Conservation (phyloP, 345 rosid species). For the Eucalyptus paniculata region DNA sequence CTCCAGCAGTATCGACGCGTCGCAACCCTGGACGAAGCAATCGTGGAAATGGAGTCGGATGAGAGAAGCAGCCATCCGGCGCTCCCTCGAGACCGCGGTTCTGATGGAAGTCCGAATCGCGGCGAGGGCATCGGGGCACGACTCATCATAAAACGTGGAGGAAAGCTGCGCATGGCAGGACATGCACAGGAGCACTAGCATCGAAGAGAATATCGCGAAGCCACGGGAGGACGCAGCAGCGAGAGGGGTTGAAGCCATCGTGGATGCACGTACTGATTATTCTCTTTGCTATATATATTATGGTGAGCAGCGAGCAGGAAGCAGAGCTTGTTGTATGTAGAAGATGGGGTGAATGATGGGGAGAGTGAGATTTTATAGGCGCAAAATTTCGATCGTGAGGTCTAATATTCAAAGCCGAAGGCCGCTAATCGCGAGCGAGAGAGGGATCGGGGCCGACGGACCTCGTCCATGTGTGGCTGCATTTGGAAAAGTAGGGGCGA, state of each 20-base stretch:
- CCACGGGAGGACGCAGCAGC: background rate
- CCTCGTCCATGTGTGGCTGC: too few relatives aligned
- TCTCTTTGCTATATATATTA: background rate
- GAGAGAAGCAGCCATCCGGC: slow-evolving; percentile 52
- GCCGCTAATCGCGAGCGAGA: too few relatives aligned
- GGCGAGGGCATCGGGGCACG: slow-evolving; percentile 30
- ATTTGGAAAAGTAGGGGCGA: too few relatives aligned
- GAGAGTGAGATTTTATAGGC: background rate
- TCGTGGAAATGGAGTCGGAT: slow-evolving; percentile 59
- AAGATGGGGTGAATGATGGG: background rate
- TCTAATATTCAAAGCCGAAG: background rate
- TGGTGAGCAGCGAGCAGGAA: background rate
- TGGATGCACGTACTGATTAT: background rate
- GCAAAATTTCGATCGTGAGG: background rate
- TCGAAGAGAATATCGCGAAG: background rate
- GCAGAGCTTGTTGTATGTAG: background rate
- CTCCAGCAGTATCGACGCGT: slow-evolving; percentile 35
- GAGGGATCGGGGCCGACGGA: too few relatives aligned
- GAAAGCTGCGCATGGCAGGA: slow-evolving; percentile 30
- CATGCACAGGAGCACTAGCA: background rate
- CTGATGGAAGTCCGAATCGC: slow-evolving; percentile 23
- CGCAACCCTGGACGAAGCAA: slow-evolving; percentile 50
- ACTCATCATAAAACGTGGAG: slow-evolving; percentile 27
- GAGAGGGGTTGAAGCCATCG: background rate
- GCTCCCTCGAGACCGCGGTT: slow-evolving; percentile 12